phyloP scores from a whole-genome alignment of 495 filamentous ascomycete species.

The Chaetomium tenue region DNA sequence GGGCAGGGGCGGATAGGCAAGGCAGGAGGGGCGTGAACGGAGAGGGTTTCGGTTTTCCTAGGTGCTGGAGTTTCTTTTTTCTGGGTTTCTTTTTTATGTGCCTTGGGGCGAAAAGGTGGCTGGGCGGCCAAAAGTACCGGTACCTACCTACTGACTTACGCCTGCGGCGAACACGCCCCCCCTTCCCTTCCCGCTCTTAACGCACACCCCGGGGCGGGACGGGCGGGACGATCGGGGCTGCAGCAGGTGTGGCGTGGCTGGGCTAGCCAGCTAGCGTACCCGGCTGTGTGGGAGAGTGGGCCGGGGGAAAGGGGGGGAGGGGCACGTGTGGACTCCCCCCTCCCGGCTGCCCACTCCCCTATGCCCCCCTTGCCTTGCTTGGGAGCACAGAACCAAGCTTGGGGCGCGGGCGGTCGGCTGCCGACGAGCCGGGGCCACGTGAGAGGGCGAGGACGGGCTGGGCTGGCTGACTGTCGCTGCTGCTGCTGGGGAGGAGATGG shows the following conservation, averaged over 20 bases:
- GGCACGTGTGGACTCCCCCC: not conserved
- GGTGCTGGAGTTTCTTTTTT: not conserved
- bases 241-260: slow-evolving; percentile 19
- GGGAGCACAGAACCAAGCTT: slow-evolving; percentile 17
- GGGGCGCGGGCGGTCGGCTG: not conserved
- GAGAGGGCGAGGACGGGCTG: not conserved
- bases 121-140: slow-evolving; percentile 9
- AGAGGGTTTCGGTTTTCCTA: not conserved
- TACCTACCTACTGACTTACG: slow-evolving; percentile 1
- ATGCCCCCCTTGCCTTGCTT: slow-evolving; percentile 1
- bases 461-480: not conserved
- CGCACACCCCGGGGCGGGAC: slow-evolving; percentile 2
- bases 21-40: not conserved
- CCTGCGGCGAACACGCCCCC: not conserved
- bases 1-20: slow-evolving; percentile 25
- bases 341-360: not conserved
- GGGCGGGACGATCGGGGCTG: slow-evolving; percentile 20
- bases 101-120: not conserved
- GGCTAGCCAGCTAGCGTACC: slow-evolving; percentile 14
- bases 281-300: slow-evolving; percentile 24
- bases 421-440: not conserved
- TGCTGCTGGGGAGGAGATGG: not conserved
- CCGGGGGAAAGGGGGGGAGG: not conserved
- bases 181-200: not conserved
- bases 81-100: not conserved